Percentiles rank a stretch among this genome's conserved stretches.
phyloP scores from a whole-genome alignment of 371 early-diverging fungal genomes.

The Mortierella sp. region DNA sequence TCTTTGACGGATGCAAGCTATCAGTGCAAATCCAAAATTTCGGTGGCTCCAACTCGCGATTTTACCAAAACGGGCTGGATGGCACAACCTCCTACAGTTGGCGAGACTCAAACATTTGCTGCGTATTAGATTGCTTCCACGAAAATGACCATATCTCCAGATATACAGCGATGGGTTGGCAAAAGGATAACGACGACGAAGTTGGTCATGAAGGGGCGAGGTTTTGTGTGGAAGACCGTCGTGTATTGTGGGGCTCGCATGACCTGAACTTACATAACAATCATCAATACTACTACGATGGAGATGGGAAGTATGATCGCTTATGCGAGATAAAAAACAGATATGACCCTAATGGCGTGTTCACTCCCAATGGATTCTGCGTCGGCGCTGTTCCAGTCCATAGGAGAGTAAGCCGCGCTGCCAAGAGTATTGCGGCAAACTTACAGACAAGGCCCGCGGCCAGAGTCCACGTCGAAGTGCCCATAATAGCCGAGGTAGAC shows the following conservation, averaged over 20 bases:
- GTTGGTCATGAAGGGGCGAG: slow-evolving; percentile 10
- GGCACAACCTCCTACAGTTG: slow-evolving; percentile 32
- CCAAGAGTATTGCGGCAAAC: too few species aligned
- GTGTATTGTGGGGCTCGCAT: slow-evolving; percentile 44
- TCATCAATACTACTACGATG: slow-evolving; percentile 15
- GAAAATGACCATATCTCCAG: background rate
- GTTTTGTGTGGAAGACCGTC: slow-evolving; percentile 43
- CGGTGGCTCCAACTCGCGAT: slow-evolving; percentile 30
- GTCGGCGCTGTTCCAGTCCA: slow-evolving; percentile 23
- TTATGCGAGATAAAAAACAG: slow-evolving; percentile 22
- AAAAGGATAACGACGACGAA: slow-evolving; percentile 8
- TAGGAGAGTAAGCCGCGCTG: too few species aligned
- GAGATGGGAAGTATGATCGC: slow-evolving; percentile 24
- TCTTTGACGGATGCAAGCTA: slow-evolving; percentile 7
- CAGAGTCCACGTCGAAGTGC: too few species aligned
- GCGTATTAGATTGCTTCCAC: slow-evolving; percentile 27
- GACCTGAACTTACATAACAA: slow-evolving; percentile 32
- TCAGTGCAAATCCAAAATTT: slow-evolving; percentile 35
- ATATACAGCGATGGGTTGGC: slow-evolving; percentile 10
- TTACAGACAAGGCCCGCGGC: too few species aligned
- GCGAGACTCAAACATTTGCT: slow-evolving; percentile 30
- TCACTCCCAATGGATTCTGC: slow-evolving; percentile 48
- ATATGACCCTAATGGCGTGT: slow-evolving; percentile 32
- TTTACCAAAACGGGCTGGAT: slow-evolving; percentile 20
- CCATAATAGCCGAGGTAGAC: too few species aligned